These are phyloP conservation scores for Coemansia erecta DNA, from an alignment of 192 early-diverging fungal species.

Conservation along the genomic window DNA sequence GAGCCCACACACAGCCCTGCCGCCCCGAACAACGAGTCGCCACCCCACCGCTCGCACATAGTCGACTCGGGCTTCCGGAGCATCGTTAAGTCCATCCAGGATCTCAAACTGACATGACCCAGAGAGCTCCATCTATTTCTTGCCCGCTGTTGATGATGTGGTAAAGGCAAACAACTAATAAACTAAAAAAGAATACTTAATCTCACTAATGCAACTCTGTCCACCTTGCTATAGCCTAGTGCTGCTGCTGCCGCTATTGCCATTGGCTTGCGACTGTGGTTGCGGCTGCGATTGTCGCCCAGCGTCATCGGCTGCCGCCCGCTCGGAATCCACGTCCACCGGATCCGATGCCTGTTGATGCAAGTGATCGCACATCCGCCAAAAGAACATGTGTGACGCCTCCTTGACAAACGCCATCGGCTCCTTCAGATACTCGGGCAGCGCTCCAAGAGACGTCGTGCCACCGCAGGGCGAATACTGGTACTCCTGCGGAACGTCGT, in stretches of 20 bases:
- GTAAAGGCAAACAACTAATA: background rate
- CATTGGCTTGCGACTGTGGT: background rate
- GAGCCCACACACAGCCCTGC: too few species aligned
- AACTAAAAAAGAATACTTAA: too few species aligned
- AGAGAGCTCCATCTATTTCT: too few species aligned
- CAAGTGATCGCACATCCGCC: constrained; percentile 49
- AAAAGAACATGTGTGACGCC: constrained; percentile 46
- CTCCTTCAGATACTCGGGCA: constrained; percentile 45
- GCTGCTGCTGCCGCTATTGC: too few species aligned
- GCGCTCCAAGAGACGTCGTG: constrained; percentile 11
- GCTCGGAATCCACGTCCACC: background rate
- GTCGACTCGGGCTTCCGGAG: background rate
- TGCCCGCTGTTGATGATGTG: background rate
- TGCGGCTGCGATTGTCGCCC: background rate
- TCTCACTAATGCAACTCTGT: background rate
- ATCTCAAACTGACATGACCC: background rate
- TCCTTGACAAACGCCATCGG: constrained; percentile 41
- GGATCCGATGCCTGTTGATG: constrained; percentile 6
- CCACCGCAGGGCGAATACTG: constrained; percentile 43
- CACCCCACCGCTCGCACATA: background rate
- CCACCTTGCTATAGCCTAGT: background rate
- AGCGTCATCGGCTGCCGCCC: background rate
- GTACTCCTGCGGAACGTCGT: constrained; percentile 43
- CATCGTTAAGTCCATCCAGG: constrained; percentile 8
- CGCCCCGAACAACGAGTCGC: background rate